Percentiles rank a stretch among this genome's conserved stretches.
phyloP scores from a whole-genome alignment of 306 rosid species.

The Fragaria nilgerrensis region DNA sequence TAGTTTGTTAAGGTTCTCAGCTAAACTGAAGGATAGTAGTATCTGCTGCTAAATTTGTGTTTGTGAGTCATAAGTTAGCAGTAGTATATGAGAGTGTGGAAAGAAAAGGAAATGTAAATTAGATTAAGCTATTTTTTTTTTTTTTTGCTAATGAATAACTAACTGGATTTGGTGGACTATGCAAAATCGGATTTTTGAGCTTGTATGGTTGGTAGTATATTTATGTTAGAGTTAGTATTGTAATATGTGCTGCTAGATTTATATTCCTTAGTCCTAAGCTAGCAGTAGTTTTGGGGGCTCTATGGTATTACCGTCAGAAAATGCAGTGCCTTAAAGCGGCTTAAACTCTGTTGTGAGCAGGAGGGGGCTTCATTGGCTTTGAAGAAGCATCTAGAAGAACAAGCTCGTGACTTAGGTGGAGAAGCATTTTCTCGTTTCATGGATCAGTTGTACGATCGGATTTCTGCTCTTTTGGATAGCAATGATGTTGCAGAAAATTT shows the following conservation, averaged over 20 bases:
- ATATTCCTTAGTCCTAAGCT: background rate
- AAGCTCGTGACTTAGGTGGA: conserved; percentile 89
- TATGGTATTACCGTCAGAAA: background rate
- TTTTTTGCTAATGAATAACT: background rate
- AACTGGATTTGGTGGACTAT: background rate
- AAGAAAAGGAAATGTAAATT: background rate
- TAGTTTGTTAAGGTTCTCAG: background rate
- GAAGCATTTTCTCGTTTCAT: conserved; percentile 90
- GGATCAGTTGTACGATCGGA: conserved; percentile 91
- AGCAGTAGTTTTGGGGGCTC: background rate
- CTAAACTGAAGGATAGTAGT: background rate
- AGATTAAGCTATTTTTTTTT: background rate
- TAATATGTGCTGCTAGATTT: background rate
- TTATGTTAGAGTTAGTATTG: background rate
- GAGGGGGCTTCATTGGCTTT: conserved; percentile 81
- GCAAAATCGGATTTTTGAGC: background rate
- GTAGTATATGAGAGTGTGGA: background rate
- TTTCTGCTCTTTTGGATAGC: conserved; percentile 72
- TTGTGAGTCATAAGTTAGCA: background rate
- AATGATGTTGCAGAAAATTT: conserved; percentile 78
- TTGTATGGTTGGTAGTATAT: background rate
- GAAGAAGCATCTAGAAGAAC: conserved; percentile 87
- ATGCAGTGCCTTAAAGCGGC: background rate
- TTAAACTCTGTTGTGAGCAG: conserved; percentile 28
- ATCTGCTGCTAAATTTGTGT: background rate